Evolutionary conservation across 163 green algal genomes (phyloP).

Genomic region (Scenedesmus sp.): DNA sequence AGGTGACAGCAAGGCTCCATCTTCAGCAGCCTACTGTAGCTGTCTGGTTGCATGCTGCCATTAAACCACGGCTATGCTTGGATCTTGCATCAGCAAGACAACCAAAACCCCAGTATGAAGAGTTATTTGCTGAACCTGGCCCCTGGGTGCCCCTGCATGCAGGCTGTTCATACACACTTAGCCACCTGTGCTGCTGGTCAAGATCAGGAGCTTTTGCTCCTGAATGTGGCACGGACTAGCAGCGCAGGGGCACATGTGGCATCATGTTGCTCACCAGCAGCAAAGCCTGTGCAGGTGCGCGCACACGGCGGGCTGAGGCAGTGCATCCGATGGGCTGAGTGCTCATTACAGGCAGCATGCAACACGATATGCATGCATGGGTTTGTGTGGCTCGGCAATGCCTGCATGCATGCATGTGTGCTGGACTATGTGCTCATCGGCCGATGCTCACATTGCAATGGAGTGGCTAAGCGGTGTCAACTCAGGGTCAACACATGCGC

Average conservation of each 20-base stretch:
- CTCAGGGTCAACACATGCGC: neutral
- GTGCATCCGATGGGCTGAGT: neutral
- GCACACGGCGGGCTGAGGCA: neutral
- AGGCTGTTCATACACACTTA: neutral
- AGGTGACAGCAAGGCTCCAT: neutral
- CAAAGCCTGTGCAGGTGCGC: neutral
- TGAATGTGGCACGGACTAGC: slow-evolving; percentile 2
- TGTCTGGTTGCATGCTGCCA: neutral
- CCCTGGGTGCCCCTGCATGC: neutral
- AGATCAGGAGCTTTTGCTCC: slow-evolving; percentile 13
- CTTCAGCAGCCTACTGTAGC: slow-evolving; percentile 14
- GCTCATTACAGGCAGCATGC: neutral
- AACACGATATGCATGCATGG: neutral
- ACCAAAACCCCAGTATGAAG: neutral
- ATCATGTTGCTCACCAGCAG: neutral
- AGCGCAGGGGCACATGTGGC: slow-evolving; percentile 12
- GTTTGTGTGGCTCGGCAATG: neutral
- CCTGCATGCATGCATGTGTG: neutral
- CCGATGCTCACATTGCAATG: neutral
- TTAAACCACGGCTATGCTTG: neutral
- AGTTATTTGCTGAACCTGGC: neutral
- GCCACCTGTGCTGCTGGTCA: neutral
- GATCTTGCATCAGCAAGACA: neutral
- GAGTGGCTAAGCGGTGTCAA: neutral
- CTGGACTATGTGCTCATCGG: neutral